Evolutionary conservation across 2,329 filamentous ascomycete species (phyloP).

Genomic region (Gliomastix tumulicola): DNA sequence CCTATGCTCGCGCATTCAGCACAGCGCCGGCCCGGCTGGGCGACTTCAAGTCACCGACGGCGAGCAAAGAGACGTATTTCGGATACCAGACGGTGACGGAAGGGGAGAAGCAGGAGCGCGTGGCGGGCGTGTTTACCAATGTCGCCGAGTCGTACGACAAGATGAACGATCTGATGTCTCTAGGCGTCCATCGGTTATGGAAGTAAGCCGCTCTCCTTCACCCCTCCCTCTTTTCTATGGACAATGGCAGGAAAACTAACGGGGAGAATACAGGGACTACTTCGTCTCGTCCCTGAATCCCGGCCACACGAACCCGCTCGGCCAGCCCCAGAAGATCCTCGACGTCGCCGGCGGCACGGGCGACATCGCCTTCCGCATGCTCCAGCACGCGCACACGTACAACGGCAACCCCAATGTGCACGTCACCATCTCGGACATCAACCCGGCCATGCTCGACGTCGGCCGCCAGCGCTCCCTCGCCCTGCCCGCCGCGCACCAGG

Average conservation of each 20-base stretch:
- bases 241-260: background rate
- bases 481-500: conserved; percentile 46
- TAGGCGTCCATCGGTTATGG: conserved; percentile 95
- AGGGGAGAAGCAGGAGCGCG: conserved; percentile 63
- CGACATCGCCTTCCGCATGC: conserved; percentile 94
- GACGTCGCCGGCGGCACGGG: conserved; percentile 96
- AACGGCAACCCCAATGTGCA: conserved; percentile 65
- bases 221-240: background rate
- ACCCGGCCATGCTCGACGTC: conserved; percentile 87
- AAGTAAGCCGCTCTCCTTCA: conserved; percentile 43
- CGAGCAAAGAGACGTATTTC: conserved; percentile 72
- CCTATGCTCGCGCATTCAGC: conserved; percentile 1
- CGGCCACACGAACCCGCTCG: conserved; percentile 45
- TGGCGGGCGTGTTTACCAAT: conserved; percentile 87
- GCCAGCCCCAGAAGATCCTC: conserved; percentile 63
- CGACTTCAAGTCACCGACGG: background rate
- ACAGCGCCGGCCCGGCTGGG: conserved; percentile 1
- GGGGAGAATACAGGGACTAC: conserved; percentile 58
- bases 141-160: conserved; percentile 92
- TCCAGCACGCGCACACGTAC: conserved; percentile 83
- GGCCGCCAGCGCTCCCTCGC: conserved; percentile 69
- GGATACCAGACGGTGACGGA: conserved; percentile 83
- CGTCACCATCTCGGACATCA: conserved; percentile 94
- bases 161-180: conserved; percentile 99
- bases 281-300: conserved; percentile 91